Base-by-base conservation (phyloP, 2,329 filamentous ascomycete species). In the Colletotrichum sp. region DNA sequence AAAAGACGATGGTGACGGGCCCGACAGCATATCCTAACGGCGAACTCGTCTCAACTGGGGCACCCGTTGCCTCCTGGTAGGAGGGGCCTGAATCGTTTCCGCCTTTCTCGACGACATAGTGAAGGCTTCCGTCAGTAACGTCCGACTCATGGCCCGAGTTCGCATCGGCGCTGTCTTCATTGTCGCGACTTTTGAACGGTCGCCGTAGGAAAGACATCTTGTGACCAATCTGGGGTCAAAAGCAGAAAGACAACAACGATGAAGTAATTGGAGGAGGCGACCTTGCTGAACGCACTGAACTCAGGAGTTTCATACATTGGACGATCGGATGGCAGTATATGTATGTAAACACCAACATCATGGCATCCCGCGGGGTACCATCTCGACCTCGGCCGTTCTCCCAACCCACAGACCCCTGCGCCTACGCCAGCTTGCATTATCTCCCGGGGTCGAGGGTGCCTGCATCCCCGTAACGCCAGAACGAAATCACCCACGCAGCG, bases 11-110 rank as follows among this genome's bases (percentile, higher is more conserved):
- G 0, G 90, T 91, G 28, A 90, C 79, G 22, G 86, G 86, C 3
- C 88, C 88, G 44, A 93, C 91, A 12, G 88, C 83, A 79, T 92
- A 92, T 1, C 91, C 92, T n/a, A 93, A 82, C 0, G 92, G 91
- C 5, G 91, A 92, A 8, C 85, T 80, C 3, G 82, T 84, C 80
- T 93, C 92, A 8, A 93, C 90, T 0, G 92, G 91, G 3, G 92
- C 92, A 19, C 92, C 92, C 0, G 67, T 48, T 22, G 77, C 72
- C 57, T 74, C 72, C 15, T 74, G 72, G 28, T 71, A 74, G 3
- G 72, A 65, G 1, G 59, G 13, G 84, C 67, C 67, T 3, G 72
- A 67, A 4, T 74, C 48, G 48, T 74, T 74, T 15, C 72, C 72
- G 11, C 67, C 67, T 48, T 71, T 74, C 27, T 74, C 72, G 19